Conservation (phyloP, 75 land plant species). For the Pinus tabuliformis region DNA sequence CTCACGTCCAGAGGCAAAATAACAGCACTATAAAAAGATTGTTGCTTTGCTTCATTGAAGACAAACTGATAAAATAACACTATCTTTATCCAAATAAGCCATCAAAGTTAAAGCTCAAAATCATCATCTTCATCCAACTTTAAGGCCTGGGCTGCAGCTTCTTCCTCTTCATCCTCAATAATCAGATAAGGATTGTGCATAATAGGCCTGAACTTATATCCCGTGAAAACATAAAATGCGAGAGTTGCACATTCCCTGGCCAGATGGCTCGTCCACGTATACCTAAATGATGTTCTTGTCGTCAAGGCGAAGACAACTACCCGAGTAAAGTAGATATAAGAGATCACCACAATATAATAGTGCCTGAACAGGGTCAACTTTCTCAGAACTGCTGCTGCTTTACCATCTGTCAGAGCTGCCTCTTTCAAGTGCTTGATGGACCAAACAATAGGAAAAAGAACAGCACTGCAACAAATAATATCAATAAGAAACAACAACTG, state of each 20-base stretch:
- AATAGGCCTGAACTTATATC: slow-evolving; percentile 39
- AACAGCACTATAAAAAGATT: no score
- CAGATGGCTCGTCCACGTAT: slow-evolving; percentile 24
- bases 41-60: no score
- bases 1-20: no score
- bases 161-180: slow-evolving; percentile 35
- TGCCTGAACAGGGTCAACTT: slow-evolving; percentile 37
- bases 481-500: slow-evolving; percentile 24
- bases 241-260: slow-evolving; percentile 27
- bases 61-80: no score
- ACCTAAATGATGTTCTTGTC: slow-evolving; percentile 21
- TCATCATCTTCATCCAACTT: slow-evolving; percentile 24
- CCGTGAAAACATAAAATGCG: slow-evolving; percentile 37
- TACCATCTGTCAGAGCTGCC: slow-evolving; percentile 34
- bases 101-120: no score
- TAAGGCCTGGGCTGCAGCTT: slow-evolving; percentile 27
- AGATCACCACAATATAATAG: slow-evolving; percentile 37
- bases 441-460: slow-evolving; percentile 40
- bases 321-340: slow-evolving; percentile 35
- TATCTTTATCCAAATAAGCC: no score
- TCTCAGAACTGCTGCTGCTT: slow-evolving; percentile 23
- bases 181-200: slow-evolving; percentile 31
- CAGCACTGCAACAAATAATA: slow-evolving; percentile 37
- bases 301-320: slow-evolving; percentile 33
- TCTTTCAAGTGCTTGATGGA: slow-evolving; percentile 36